Evolutionary conservation across 768 basidiomycete genomes (phyloP).

Genomic region (Mycena capillaripes): DNA sequence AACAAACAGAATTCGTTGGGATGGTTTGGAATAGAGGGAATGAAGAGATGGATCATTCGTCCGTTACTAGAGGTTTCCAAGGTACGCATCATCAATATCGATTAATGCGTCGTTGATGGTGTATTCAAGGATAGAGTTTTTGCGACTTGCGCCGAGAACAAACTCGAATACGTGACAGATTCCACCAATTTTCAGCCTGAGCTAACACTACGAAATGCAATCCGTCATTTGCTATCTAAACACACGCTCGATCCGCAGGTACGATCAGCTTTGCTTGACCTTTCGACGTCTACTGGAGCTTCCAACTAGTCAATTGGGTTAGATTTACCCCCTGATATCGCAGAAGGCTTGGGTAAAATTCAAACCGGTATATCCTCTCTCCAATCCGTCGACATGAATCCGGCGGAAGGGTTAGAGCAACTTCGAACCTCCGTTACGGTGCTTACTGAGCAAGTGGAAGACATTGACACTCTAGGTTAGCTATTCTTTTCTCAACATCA

Average conservation of each 20-base stretch:
- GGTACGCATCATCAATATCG: slow-evolving; percentile 53
- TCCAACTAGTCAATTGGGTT: slow-evolving; percentile 4
- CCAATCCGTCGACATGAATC: slow-evolving; percentile 48
- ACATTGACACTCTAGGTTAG: slow-evolving; percentile 63
- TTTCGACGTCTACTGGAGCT: not conserved
- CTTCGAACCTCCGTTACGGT: slow-evolving; percentile 53
- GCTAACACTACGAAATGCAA: slow-evolving; percentile 78
- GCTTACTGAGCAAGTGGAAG: slow-evolving; percentile 52
- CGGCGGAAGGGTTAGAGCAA: slow-evolving; percentile 49
- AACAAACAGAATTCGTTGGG: slow-evolving; percentile 45
- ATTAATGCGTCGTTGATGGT: not conserved
- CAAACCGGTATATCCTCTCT: slow-evolving; percentile 46
- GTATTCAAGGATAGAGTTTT: slow-evolving; percentile 79
- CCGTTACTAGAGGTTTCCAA: slow-evolving; percentile 79
- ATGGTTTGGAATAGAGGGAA: slow-evolving; percentile 67
- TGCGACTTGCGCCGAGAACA: slow-evolving; percentile 78
- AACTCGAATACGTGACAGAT: slow-evolving; percentile 74
- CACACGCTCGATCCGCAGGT: slow-evolving; percentile 35
- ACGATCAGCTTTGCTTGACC: slow-evolving; percentile 19
- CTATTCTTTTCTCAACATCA: not conserved
- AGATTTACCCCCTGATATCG: slow-evolving; percentile 47
- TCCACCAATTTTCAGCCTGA: slow-evolving; percentile 82
- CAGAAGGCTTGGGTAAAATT: slow-evolving; percentile 49
- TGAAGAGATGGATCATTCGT: slow-evolving; percentile 78
- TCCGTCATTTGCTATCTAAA: slow-evolving; percentile 64